Conservation (phyloP, 2,329 filamentous ascomycete genomes). For the Colletotrichum scovillei region DNA sequence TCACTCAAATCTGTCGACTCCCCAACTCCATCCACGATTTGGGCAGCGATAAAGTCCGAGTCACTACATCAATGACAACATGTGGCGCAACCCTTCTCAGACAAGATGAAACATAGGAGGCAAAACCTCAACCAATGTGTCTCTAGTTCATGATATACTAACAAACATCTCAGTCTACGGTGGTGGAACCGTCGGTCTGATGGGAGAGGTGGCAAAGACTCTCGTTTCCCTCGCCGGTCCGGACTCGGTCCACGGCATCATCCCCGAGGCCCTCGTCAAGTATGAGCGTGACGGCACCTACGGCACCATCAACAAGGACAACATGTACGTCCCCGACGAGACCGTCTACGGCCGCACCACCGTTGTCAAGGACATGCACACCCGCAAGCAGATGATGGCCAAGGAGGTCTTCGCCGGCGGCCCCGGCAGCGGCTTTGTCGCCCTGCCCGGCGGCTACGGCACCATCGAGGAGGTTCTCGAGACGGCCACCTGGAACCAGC, state of each 20-base stretch:
- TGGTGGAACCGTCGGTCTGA: constrained; percentile 92
- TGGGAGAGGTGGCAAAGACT: constrained; percentile 92
- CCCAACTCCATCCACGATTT: not conserved
- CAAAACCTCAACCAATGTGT: not conserved
- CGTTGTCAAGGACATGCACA: constrained; percentile 95
- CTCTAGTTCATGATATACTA: not conserved
- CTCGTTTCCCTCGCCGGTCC: constrained; percentile 87
- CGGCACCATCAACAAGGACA: constrained; percentile 54
- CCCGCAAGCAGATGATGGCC: constrained; percentile 94
- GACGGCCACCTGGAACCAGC: constrained; percentile 92
- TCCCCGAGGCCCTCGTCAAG: constrained; percentile 84
- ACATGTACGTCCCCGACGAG: constrained; percentile 72
- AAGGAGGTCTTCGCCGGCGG: constrained; percentile 85
- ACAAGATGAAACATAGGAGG: not conserved
- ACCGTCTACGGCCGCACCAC: constrained; percentile 83
- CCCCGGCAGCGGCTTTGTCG: constrained; percentile 88
- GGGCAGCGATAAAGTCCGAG: not conserved
- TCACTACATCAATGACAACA: not conserved
- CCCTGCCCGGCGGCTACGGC: constrained; percentile 89
- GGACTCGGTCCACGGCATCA: constrained; percentile 88
- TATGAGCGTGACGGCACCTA: constrained; percentile 77
- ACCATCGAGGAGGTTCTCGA: constrained; percentile 97
- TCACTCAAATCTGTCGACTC: not conserved
- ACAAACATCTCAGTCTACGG: constrained; percentile 76
- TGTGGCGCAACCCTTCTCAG: not conserved